Conservation (phyloP, 1,139 yeast genomes). For the Kurtzmaniella quercitrusa region DNA sequence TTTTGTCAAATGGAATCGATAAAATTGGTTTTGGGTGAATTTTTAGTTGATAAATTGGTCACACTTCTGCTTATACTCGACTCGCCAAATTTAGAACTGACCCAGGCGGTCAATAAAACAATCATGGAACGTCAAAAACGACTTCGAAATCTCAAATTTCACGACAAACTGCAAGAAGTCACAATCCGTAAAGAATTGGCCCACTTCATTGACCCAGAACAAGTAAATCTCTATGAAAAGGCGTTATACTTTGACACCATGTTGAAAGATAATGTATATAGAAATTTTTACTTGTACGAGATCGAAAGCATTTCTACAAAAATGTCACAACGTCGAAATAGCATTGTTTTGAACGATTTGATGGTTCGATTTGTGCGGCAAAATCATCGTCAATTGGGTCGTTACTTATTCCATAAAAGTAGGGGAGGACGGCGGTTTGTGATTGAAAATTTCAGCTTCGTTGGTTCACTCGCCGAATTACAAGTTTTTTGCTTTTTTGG, state of each 20-base stretch:
- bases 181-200: slow-evolving; percentile 1
- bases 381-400: neutral
- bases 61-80: slow-evolving; percentile 14
- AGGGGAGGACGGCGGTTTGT: neutral
- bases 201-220: slow-evolving; percentile 1
- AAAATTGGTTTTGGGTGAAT: slow-evolving; percentile 7
- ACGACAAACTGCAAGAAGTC: slow-evolving; percentile 9
- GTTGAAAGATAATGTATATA: slow-evolving; percentile 8
- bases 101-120: slow-evolving; percentile 9
- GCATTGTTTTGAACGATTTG: slow-evolving; percentile 12
- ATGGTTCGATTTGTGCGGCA: slow-evolving; percentile 10
- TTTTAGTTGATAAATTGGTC: slow-evolving; percentile 11
- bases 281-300: slow-evolving; percentile 9
- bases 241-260: slow-evolving; percentile 14
- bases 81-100: slow-evolving; percentile 11
- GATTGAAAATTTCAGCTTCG: neutral
- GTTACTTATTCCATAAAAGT: neutral
- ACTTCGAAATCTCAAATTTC: slow-evolving; percentile 11
- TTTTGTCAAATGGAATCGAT: slow-evolving; percentile 15
- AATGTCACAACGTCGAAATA: neutral
- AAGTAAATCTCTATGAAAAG: slow-evolving; percentile 14
- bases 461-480: neutral
- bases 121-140: slow-evolving; percentile 11
- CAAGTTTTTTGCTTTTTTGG: slow-evolving; percentile 4
- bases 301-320: slow-evolving; percentile 7